Evolutionary conservation across 495 filamentous ascomycete genomes (phyloP).

Genomic region (Glarea lozoyensis): DNA sequence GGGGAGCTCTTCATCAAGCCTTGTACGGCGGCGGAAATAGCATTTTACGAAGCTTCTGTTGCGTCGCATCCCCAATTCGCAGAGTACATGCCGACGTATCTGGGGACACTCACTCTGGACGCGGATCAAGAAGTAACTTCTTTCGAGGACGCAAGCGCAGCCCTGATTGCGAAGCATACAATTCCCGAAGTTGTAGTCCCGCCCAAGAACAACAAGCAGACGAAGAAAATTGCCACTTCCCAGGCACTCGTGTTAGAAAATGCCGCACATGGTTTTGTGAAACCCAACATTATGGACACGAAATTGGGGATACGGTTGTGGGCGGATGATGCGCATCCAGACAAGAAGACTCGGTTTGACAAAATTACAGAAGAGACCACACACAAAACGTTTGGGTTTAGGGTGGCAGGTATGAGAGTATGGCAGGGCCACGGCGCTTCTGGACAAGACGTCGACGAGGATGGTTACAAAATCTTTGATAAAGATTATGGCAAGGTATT

Average conservation of each 20-base stretch:
- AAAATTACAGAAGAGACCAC: constrained; percentile 72
- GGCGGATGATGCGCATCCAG: constrained; percentile 68
- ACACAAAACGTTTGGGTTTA: constrained; percentile 69
- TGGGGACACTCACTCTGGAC: constrained; percentile 61
- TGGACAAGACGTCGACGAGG: constrained; percentile 26
- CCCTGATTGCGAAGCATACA: constrained; percentile 13
- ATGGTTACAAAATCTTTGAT: constrained; percentile 68
- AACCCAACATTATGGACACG: constrained; percentile 89
- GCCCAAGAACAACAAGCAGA: constrained; percentile 25
- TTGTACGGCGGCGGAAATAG: constrained; percentile 76
- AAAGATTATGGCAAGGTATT: constrained; percentile 73
- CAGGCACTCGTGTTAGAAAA: constrained; percentile 83
- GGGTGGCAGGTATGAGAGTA: constrained; percentile 90
- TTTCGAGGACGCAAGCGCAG: constrained; percentile 19
- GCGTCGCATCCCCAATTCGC: constrained; percentile 59
- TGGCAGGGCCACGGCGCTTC: constrained; percentile 53
- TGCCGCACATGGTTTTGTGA: constrained; percentile 67
- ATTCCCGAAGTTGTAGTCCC: constrained; percentile 16
- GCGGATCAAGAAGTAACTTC: constrained; percentile 7
- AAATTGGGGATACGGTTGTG: constrained; percentile 84
- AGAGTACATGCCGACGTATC: constrained; percentile 73
- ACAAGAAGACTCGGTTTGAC: constrained; percentile 75
- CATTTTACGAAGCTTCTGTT: constrained; percentile 78
- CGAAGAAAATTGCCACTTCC: constrained; percentile 60
- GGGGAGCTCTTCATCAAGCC: constrained; percentile 92